A percentile compares a stretch with the other conserved stretches of the same genome.
Conservation (phyloP, 1,284 basidiomycete species). For the Leccinum subatratum region DNA sequence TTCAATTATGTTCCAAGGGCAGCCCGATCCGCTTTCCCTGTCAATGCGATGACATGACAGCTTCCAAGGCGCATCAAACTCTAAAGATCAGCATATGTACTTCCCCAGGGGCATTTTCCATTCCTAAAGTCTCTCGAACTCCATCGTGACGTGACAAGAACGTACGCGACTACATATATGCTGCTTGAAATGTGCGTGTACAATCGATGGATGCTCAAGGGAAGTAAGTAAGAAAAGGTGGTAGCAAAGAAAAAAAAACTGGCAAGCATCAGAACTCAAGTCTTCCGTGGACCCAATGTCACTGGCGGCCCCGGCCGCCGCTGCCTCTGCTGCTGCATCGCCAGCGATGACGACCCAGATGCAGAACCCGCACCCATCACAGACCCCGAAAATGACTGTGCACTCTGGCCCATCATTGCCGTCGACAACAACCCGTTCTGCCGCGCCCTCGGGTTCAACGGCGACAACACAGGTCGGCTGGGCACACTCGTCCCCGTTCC, state of each 20-base stretch:
- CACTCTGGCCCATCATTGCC: slow-evolving; percentile 21
- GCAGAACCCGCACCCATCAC: background rate
- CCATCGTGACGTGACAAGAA: background rate
- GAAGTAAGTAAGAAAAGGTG: background rate
- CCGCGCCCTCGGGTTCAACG: slow-evolving; percentile 66
- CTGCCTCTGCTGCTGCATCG: slow-evolving; percentile 46
- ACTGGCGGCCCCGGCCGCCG: slow-evolving; percentile 40
- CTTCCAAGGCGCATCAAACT: background rate
- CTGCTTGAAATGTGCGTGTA: background rate
- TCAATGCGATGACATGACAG: background rate
- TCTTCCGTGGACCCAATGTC: slow-evolving; percentile 34
- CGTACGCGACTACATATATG: background rate
- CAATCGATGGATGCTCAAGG: background rate
- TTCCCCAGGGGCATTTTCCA: background rate
- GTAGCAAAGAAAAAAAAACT: background rate
- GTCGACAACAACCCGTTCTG: slow-evolving; percentile 42
- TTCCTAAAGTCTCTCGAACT: background rate
- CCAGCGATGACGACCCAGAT: slow-evolving; percentile 26
- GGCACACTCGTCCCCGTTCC: slow-evolving; percentile 7
- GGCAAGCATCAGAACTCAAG: slow-evolving; percentile 9
- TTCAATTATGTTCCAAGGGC: background rate
- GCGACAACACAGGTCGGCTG: slow-evolving; percentile 49
- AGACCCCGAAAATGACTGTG: slow-evolving; percentile 19
- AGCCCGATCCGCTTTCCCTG: background rate
- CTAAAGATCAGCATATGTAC: background rate